phyloP scores from a whole-genome alignment of 495 filamentous ascomycete genomes.

The Hypoxylon lienhwacheense region DNA sequence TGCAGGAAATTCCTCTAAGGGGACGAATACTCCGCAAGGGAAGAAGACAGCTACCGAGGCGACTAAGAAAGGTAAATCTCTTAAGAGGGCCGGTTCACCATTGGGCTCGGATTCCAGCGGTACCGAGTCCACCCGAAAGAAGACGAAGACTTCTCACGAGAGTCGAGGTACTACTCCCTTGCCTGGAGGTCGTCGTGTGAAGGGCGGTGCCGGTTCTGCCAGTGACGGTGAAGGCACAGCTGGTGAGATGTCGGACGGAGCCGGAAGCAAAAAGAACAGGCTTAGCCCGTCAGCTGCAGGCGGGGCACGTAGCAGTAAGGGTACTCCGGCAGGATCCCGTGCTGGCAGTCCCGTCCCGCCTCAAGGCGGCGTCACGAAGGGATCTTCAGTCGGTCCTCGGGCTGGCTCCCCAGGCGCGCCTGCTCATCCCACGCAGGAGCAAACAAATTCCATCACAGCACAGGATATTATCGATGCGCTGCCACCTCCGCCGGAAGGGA shows the following conservation, averaged over 20 bases:
- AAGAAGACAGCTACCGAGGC: constrained; percentile 53
- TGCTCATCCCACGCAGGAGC: constrained; percentile 27
- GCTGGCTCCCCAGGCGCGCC: constrained; percentile 46
- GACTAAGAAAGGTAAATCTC: constrained; percentile 66
- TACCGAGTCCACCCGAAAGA: constrained; percentile 85
- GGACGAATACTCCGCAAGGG: constrained; percentile 73
- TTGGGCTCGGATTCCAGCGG: constrained; percentile 85
- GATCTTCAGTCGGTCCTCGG: constrained; percentile 2
- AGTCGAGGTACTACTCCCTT: constrained; percentile 43
- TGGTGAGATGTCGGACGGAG: constrained; percentile 74
- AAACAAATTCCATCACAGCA: constrained; percentile 34
- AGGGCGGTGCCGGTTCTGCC: constrained; percentile 66
- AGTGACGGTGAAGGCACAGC: constrained; percentile 81
- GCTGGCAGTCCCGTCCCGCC: constrained; percentile 51
- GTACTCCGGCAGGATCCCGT: constrained; percentile 59
- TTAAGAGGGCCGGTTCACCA: constrained; percentile 87
- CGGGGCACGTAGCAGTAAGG: constrained; percentile 45
- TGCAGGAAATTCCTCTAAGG: constrained; percentile 67
- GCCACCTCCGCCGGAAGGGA: constrained; percentile 61
- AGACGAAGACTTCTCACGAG: constrained; percentile 71
- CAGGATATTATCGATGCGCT: constrained; percentile 73
- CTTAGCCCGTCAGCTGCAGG: constrained; percentile 60
- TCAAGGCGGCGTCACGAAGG: constrained; percentile 13
- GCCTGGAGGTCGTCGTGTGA: constrained; percentile 48
- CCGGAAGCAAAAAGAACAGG: constrained; percentile 62